Conservation (phyloP, 75 land plant genomes). For the Adiantum capillusveneris region DNA sequence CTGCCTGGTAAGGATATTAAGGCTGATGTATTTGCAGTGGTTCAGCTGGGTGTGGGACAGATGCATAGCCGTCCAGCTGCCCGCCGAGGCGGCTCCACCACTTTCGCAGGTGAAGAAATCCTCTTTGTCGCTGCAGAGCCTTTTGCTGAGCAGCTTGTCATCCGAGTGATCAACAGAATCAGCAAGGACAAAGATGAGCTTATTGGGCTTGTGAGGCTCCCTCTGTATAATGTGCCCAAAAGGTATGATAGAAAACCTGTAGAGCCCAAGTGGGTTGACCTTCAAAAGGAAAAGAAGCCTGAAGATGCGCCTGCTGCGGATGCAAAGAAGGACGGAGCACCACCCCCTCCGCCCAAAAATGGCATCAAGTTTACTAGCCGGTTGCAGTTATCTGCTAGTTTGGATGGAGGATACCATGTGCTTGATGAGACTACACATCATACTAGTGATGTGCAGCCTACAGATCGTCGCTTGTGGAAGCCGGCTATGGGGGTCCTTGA, state of each 20-base stretch:
- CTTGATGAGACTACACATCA: constrained; percentile 59
- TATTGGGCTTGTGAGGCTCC: constrained; percentile 2
- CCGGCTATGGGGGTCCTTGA: constrained; percentile 49
- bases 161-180: background rate
- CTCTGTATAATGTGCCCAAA: constrained; percentile 1
- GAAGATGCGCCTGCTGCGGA: background rate
- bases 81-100: constrained; percentile 1
- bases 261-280: constrained; percentile 7
- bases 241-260: constrained; percentile 6
- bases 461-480: constrained; percentile 62
- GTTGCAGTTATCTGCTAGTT: constrained; percentile 40
- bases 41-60: background rate
- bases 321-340: background rate
- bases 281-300: constrained; percentile 3
- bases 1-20: constrained; percentile 12
- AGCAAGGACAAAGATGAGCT: constrained; percentile 7
- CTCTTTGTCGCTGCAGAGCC: constrained; percentile 14
- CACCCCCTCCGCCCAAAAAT: background rate
- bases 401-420: constrained; percentile 83
- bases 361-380: constrained; percentile 14
- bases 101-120: constrained; percentile 4
- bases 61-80: background rate
- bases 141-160: constrained; percentile 5
- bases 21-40: background rate
- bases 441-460: constrained; percentile 52